A percentile compares a stretch with the other conserved stretches of the same genome.
These are phyloP conservation scores for Globisporangium ultimum DNA, from an alignment of 352 stramenopile species.

Conservation along the genomic window DNA sequence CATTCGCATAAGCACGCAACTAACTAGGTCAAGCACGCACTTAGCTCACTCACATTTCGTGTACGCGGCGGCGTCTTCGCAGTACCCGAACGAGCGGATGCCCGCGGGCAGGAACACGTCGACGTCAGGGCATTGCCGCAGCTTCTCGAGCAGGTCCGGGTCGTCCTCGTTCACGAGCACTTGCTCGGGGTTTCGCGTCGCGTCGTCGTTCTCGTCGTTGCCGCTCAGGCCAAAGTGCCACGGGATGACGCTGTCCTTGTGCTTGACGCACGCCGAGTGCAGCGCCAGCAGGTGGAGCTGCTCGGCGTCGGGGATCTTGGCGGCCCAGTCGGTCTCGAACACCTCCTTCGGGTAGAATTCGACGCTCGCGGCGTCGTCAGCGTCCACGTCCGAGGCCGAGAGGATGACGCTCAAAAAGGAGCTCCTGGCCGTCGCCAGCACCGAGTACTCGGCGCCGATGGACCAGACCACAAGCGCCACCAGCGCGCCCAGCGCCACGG, in stretches of 20 bases:
- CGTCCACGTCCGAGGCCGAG: slow-evolving; percentile 5
- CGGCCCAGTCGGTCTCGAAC: slow-evolving; percentile 18
- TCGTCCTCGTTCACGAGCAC: slow-evolving; percentile 29
- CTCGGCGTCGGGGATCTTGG: slow-evolving; percentile 17
- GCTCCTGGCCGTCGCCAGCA: slow-evolving; percentile 12
- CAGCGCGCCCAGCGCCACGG: slow-evolving; percentile 10
- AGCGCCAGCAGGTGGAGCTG: slow-evolving; percentile 40
- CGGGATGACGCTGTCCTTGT: slow-evolving; percentile 28
- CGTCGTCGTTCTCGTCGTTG: slow-evolving; percentile 12
- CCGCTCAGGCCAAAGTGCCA: slow-evolving; percentile 22
- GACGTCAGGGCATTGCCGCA: slow-evolving; percentile 51
- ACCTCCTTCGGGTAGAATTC: slow-evolving; percentile 12
- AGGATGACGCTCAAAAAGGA: slow-evolving; percentile 14
- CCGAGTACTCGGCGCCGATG: slow-evolving; percentile 15
- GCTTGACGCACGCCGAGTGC: slow-evolving; percentile 28
- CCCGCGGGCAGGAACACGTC: slow-evolving; percentile 53
- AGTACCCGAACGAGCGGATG: slow-evolving; percentile 61
- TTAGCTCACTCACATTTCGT: slow-evolving; percentile 41
- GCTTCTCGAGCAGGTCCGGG: slow-evolving; percentile 33
- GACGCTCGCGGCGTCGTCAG: not conserved
- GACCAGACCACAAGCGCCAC: slow-evolving; percentile 15
- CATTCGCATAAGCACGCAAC: not conserved
- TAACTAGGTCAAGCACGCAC: not conserved
- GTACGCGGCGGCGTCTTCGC: slow-evolving; percentile 62
- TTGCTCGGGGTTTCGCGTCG: slow-evolving; percentile 10